phyloP scores from a whole-genome alignment of 2,329 filamentous ascomycete genomes.

The Fusarium nygamai region DNA sequence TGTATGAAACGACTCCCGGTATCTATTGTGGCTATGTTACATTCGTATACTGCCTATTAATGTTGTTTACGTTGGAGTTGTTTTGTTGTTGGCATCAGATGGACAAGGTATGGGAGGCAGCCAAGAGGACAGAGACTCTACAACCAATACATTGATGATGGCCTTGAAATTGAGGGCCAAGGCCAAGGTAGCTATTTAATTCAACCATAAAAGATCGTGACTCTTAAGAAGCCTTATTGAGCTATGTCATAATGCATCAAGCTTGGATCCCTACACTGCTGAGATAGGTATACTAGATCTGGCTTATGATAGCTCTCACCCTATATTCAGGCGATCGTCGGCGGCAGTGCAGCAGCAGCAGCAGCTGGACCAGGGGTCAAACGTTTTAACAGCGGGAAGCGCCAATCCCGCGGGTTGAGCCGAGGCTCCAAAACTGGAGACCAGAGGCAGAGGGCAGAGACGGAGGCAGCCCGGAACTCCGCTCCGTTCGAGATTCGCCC shows the following conservation, averaged over 20 bases:
- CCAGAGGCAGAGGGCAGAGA: constrained; percentile 38
- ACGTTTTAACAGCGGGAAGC: constrained; percentile 13
- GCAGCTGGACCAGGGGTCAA: constrained; percentile 8
- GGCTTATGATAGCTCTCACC: not conserved
- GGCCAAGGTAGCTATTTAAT: not conserved
- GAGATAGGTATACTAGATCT: constrained; percentile 21
- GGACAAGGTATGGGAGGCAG: constrained; percentile 21
- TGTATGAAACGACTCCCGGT: not conserved
- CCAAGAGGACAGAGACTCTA: constrained; percentile 5
- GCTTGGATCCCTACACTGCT: constrained; percentile 30
- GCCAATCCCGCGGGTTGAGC: constrained; percentile 30
- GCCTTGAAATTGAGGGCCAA: not conserved
- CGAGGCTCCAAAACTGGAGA: constrained; percentile 13
- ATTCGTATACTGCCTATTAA: not conserved
- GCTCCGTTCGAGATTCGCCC: constrained; percentile 7
- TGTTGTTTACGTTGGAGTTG: not conserved
- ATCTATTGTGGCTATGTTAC: not conserved
- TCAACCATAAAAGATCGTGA: not conserved
- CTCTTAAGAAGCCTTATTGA: not conserved
- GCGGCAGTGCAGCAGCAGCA: constrained; percentile 25
- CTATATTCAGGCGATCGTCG: constrained; percentile 24
- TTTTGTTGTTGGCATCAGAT: not conserved
- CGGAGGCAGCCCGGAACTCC: constrained; percentile 34
- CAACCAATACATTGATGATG: not conserved
- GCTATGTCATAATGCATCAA: constrained; percentile 18